Evolutionary conservation across 2,329 filamentous ascomycete genomes (phyloP).

Genomic region (Pseudocercospora vitis): DNA sequence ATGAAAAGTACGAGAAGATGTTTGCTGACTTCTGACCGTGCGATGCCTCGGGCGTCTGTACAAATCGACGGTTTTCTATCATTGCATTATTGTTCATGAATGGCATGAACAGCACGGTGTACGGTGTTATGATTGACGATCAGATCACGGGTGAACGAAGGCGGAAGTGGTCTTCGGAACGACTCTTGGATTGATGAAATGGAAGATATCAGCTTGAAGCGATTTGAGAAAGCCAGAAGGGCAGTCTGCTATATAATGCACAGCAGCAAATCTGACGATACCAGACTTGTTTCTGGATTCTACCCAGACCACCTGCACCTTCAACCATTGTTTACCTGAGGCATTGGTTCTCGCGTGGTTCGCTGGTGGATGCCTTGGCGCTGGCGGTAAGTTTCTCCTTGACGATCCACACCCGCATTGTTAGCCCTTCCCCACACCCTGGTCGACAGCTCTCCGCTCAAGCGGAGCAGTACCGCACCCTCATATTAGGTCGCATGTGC

Average conservation of each 20-base stretch:
- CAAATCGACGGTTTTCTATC: conserved; percentile 8
- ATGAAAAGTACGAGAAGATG: conserved; percentile 65
- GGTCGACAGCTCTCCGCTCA: conserved; percentile 3
- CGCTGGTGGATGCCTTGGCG: not conserved
- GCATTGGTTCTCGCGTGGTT: not conserved
- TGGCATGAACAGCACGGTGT: conserved; percentile 23
- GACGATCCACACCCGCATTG: conserved; percentile 1
- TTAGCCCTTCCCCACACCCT: conserved; percentile 4
- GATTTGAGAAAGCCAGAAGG: not conserved
- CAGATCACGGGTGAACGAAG: not conserved
- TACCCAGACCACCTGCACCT: not conserved
- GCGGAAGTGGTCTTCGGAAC: conserved; percentile 10
- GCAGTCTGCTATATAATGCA: conserved; percentile 6
- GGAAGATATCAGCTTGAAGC: conserved; percentile 1
- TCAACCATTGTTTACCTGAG: not conserved
- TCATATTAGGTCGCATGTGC: not conserved
- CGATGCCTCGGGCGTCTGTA: not conserved
- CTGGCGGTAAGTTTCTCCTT: not conserved
- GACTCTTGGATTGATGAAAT: conserved; percentile 9
- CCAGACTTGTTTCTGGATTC: conserved; percentile 1
- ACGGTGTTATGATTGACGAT: conserved; percentile 17
- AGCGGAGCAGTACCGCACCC: conserved; percentile 9
- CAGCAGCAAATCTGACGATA: conserved; percentile 4
- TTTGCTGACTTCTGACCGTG: conserved; percentile 67
- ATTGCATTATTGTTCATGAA: conserved; percentile 24